phyloP scores from a whole-genome alignment of 768 basidiomycete genomes.

The Botryobasidium botryosum region DNA sequence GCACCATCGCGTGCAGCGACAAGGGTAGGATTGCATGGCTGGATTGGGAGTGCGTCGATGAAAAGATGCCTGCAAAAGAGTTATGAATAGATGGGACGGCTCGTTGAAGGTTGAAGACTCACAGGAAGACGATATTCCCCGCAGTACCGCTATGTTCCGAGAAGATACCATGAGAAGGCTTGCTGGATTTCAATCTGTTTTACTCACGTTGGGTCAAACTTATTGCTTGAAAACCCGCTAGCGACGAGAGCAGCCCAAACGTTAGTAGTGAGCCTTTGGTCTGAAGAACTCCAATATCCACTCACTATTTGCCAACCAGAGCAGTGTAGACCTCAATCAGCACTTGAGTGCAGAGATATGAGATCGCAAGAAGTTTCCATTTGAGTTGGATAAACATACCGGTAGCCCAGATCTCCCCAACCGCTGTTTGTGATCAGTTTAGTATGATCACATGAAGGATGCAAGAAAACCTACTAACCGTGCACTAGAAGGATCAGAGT shows the following conservation, averaged over 20 bases:
- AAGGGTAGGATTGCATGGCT: slow-evolving; percentile 10
- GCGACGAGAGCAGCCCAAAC: neutral
- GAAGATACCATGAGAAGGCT: neutral
- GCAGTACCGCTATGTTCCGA: neutral
- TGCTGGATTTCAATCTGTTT: no score
- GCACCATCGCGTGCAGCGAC: neutral
- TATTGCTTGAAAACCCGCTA: slow-evolving; percentile 1
- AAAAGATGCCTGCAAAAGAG: no score
- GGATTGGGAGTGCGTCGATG: slow-evolving; percentile 9
- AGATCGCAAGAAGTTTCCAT: no score
- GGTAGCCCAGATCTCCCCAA: slow-evolving; percentile 10
- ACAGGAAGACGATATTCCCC: slow-evolving; percentile 11
- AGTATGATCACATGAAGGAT: no score
- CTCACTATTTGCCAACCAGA: slow-evolving; percentile 5
- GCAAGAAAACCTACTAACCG: no score
- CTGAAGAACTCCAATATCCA: neutral
- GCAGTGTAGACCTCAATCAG: slow-evolving; percentile 7
- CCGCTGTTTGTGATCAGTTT: no score
- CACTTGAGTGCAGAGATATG: no score
- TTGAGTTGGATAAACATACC: no score
- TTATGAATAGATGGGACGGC: neutral
- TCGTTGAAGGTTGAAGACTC: slow-evolving; percentile 5
- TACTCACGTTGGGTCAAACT: neutral
- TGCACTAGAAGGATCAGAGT: slow-evolving; percentile 1
- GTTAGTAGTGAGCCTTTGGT: neutral